These are phyloP conservation scores for Prunus fruticosa DNA, from an alignment of 306 rosid genomes.

Conservation along the genomic window DNA sequence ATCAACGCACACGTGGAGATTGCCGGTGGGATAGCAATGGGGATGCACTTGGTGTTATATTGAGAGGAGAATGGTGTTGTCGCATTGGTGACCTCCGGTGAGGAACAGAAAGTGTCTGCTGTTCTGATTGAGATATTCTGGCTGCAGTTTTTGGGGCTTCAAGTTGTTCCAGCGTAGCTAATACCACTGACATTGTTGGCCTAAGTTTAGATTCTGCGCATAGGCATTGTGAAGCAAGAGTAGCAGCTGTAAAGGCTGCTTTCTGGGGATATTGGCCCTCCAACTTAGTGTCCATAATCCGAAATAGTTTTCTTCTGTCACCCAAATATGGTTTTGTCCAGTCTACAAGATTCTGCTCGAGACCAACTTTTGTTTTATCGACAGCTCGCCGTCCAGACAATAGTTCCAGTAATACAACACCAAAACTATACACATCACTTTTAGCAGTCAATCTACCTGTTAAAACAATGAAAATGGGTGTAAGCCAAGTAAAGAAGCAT, in stretches of 20 bases:
- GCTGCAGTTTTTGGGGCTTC: constrained; percentile 51
- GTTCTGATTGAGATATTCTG: constrained; percentile 42
- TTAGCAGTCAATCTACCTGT: constrained; percentile 87
- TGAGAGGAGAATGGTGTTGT: constrained; percentile 40
- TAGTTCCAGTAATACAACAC: constrained; percentile 84
- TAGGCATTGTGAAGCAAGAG: constrained; percentile 75
- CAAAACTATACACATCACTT: constrained; percentile 92
- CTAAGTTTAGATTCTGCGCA: constrained; percentile 66
- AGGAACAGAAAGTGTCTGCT: constrained; percentile 27
- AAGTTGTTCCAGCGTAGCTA: constrained; percentile 62
- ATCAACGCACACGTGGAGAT: constrained; percentile 39
- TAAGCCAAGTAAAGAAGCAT: not conserved
- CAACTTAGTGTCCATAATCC: constrained; percentile 90
- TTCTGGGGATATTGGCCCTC: constrained; percentile 90
- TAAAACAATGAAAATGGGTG: not conserved
- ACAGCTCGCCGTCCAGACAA: constrained; percentile 77
- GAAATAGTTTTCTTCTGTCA: constrained; percentile 66
- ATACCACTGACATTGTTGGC: constrained; percentile 77
- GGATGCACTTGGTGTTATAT: constrained; percentile 51
- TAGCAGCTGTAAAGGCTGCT: constrained; percentile 73
- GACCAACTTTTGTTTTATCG: constrained; percentile 54
- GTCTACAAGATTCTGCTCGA: constrained; percentile 79
- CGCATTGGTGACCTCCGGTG: constrained; percentile 48
- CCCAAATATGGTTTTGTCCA: constrained; percentile 84
- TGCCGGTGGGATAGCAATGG: constrained; percentile 56